Base-by-base conservation (phyloP, 2,329 filamentous ascomycete genomes). In the Leptographium flavum region DNA sequence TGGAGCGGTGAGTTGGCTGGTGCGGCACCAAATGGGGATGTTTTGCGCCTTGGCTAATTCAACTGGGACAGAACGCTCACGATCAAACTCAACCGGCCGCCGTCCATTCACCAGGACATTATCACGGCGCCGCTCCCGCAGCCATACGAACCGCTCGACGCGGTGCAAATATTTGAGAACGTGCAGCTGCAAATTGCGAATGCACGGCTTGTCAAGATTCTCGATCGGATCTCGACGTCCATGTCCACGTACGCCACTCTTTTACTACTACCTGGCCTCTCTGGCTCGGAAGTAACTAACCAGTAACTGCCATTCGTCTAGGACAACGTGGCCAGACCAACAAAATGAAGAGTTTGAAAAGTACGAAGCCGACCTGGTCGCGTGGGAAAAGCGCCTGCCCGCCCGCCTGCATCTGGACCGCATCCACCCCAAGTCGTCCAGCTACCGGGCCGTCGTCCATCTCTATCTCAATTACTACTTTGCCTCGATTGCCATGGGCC, bases 91-190 rank as follows among this genome's bases (percentile, higher is more conserved):
- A 35, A 35, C 32, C 32, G 32, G 14, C 32, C 32, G 2, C 32
- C 15, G 15, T 35, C 32, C 14, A n/a, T 35, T 4, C 15, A n/a
- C 3, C 32, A 19, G 9, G 32, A 9, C n/a, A 19, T 19, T 5
- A 17, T 35, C 13, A 35, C 32, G 5, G 32, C 9, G 7, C 14
- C 15, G n/a, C 32, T 35, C 4, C 32, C 32, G 14, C 32, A n/a
- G 19, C 47, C 48, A 42, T 51, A 50, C n/a, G 4, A 14, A 19
- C 4, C 32, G 15, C 5, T 35, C 15, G 32, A 35, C 32, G 15
- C 4, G 5, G 15, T 9, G 6, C 32, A 35, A 9, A n/a, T 4
- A 9, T 35, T 35, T 19, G 32, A 35, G 4, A 35, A 35, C 15
- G 15, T 35, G 32, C 14, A 14, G 4, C 32, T 17, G 9, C 32